Percentiles rank a stretch among this genome's conserved stretches.
phyloP scores from a whole-genome alignment of 768 basidiomycete genomes.

The Suillus discolor region DNA sequence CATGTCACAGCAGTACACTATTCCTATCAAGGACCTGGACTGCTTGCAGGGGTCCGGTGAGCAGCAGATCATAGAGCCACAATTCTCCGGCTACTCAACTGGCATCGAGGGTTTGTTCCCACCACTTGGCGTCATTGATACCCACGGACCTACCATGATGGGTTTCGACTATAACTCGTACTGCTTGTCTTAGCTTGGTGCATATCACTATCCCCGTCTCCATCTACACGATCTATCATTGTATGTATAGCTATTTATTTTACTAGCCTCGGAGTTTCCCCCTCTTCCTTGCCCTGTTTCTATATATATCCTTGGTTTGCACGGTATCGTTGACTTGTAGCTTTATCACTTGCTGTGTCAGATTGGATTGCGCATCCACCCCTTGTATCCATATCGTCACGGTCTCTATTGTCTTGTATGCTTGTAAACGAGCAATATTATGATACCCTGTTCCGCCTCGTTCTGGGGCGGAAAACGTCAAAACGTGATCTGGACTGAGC shows the following conservation, averaged over 20 bases:
- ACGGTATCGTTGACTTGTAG: constrained; percentile 7
- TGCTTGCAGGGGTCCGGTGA: too few relatives aligned
- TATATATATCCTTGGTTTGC: constrained; percentile 2
- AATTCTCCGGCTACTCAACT: constrained; percentile 7
- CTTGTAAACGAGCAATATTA: constrained; percentile 2
- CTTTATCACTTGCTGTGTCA: constrained; percentile 1
- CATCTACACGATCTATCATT: constrained; percentile 1
- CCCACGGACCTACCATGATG: background rate
- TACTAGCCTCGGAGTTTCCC: background rate
- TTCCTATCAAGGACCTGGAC: too few relatives aligned
- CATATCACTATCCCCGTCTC: background rate
- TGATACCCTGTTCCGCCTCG: background rate
- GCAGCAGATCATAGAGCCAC: background rate
- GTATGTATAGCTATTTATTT: constrained; percentile 10
- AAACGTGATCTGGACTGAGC: background rate
- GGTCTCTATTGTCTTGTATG: background rate
- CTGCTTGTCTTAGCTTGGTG: background rate
- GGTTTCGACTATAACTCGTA: constrained; percentile 8
- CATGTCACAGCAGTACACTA: too few relatives aligned
- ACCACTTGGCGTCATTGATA: background rate
- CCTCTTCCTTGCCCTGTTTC: background rate
- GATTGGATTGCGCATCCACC: background rate
- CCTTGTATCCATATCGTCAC: constrained; percentile 4
- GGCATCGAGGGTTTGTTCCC: constrained; percentile 11
- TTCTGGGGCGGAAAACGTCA: background rate